phyloP scores from a whole-genome alignment of 2,329 filamentous ascomycete species.

The Colletotrichum chrysophilum region DNA sequence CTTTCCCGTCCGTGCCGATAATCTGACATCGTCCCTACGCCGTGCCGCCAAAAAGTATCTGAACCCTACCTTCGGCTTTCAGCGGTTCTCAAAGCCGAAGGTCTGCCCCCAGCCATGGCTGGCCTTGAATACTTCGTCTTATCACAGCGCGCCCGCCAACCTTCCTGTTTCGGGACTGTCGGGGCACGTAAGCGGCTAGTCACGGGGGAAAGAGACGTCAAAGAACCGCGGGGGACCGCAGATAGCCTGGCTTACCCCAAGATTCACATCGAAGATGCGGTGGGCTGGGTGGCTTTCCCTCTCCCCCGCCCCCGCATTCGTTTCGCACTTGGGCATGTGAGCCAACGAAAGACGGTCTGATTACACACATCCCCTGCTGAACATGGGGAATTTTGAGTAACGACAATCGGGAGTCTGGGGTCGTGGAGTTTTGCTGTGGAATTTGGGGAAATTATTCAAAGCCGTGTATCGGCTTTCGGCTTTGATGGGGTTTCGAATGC shows the following conservation, averaged over 20 bases:
- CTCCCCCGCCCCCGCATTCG: neutral
- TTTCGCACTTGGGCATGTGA: constrained; percentile 14
- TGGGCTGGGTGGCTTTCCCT: neutral
- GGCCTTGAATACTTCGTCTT: neutral
- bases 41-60: neutral
- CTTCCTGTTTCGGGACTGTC: neutral
- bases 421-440: neutral
- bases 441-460: neutral
- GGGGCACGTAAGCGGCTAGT: neutral
- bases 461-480: neutral
- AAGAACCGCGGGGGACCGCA: neutral
- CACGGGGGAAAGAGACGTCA: neutral
- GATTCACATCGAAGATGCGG: neutral
- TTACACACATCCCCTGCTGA: neutral
- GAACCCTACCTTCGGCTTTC: constrained; percentile 7
- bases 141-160: neutral
- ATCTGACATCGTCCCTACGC: neutral
- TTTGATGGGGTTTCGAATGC: neutral
- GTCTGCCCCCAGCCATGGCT: neutral
- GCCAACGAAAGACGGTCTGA: constrained; percentile 8
- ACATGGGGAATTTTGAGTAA: neutral
- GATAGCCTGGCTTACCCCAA: constrained; percentile 13
- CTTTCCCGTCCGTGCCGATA: neutral
- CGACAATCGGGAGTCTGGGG: neutral
- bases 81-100: constrained; percentile 3